A percentile compares a stretch with the other conserved stretches of the same genome.
Conservation (phyloP, 192 early-diverging fungal genomes). For the Podila horticola region DNA sequence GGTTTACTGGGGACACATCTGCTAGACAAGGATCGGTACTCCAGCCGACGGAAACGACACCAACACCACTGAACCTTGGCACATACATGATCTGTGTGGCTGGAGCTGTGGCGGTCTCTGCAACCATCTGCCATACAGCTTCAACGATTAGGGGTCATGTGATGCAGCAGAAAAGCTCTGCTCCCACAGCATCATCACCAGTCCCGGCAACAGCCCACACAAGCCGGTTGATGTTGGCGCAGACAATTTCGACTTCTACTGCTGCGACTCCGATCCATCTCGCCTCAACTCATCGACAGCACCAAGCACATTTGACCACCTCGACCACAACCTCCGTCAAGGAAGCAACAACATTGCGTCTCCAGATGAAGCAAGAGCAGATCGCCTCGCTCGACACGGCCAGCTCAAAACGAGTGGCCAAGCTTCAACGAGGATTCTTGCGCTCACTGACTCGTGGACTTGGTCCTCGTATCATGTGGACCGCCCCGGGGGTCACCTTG, state of each 20-base stretch:
- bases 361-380: slow-evolving; percentile 2
- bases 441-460: slow-evolving; percentile 26
- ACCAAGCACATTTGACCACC: slow-evolving; percentile 23
- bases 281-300: slow-evolving; percentile 18
- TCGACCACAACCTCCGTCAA: not conserved
- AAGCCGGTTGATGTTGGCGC: not conserved
- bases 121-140: slow-evolving; percentile 25
- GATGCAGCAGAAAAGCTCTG: not conserved
- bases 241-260: not conserved
- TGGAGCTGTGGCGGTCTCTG: slow-evolving; percentile 26
- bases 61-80: slow-evolving; percentile 7
- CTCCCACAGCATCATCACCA: not conserved
- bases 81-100: slow-evolving; percentile 43
- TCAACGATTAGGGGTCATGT: not conserved
- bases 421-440: slow-evolving; percentile 1
- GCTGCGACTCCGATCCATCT: not conserved
- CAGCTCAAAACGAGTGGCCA: not conserved
- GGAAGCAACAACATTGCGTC: not conserved
- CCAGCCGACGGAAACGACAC: not conserved
- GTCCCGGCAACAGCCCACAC: not conserved
- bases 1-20: not conserved
- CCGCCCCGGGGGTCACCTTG: slow-evolving; percentile 40
- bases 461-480: slow-evolving; percentile 39
- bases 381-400: not conserved
- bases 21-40: not conserved